phyloP scores from a whole-genome alignment of 2,329 filamentous ascomycete species.

The Ciborinia camelliae region DNA sequence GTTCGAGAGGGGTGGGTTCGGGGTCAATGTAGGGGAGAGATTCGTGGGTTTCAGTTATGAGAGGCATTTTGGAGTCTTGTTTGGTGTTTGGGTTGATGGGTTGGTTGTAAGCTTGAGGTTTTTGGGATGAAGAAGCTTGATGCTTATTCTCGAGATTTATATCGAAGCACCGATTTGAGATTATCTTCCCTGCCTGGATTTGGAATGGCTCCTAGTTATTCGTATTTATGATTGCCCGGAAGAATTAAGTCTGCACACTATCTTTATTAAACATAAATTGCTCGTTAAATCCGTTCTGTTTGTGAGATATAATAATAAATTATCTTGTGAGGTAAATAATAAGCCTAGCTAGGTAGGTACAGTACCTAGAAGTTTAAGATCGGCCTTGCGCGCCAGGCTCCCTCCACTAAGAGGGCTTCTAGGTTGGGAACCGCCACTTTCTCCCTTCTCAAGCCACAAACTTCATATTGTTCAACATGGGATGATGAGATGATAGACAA shows the following conservation, averaged over 20 bases:
- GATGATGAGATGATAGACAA: neutral
- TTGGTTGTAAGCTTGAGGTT: conserved; percentile 9
- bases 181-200: neutral
- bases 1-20: conserved; percentile 60
- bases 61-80: conserved; percentile 27
- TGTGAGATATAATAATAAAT: neutral
- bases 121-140: neutral
- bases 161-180: neutral
- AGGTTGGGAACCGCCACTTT: neutral
- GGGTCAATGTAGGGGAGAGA: conserved; percentile 63
- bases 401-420: conserved; percentile 7
- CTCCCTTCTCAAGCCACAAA: neutral
- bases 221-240: neutral
- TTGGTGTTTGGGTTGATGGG: neutral
- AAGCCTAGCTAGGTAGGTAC: too few relatives aligned
- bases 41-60: conserved; percentile 34
- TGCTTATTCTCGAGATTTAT: neutral
- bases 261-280: neutral
- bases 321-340: neutral
- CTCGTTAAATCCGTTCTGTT: neutral
- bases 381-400: conserved; percentile 20
- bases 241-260: neutral
- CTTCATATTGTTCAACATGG: conserved; percentile 10
- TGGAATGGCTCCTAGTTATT: neutral
- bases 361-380: neutral